phyloP scores from a whole-genome alignment of 495 filamentous ascomycete genomes.

The Aspergillus biplanus region DNA sequence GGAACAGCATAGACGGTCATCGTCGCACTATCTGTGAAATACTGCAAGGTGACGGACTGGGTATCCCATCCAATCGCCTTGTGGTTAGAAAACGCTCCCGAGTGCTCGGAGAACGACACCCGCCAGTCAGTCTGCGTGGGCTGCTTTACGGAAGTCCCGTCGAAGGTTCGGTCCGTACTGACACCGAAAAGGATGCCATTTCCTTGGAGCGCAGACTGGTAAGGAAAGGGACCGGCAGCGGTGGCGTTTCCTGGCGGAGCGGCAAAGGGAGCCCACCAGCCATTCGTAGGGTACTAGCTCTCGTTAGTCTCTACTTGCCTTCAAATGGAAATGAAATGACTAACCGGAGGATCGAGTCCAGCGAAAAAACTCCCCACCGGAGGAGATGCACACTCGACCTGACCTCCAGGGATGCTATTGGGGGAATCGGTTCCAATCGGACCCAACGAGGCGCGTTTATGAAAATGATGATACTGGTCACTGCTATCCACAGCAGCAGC shows the following conservation, averaged over 20 bases:
- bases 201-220: neutral
- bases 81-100: neutral
- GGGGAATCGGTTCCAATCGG: too few relatives aligned
- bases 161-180: neutral
- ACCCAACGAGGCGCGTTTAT: too few relatives aligned
- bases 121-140: neutral
- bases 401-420: too few relatives aligned
- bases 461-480: too few relatives aligned
- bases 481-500: too few relatives aligned
- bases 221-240: neutral
- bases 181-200: neutral
- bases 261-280: neutral
- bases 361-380: too few relatives aligned
- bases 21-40: neutral
- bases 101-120: neutral
- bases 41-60: neutral
- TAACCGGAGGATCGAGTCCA: too few relatives aligned
- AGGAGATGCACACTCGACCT: too few relatives aligned
- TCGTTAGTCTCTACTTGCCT: too few relatives aligned
- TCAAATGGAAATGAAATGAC: too few relatives aligned
- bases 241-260: neutral
- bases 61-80: neutral
- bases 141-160: neutral
- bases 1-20: neutral
- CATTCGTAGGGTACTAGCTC: neutral